Conservation (phyloP, 495 filamentous ascomycete genomes). For the Penicillium ucsense region DNA sequence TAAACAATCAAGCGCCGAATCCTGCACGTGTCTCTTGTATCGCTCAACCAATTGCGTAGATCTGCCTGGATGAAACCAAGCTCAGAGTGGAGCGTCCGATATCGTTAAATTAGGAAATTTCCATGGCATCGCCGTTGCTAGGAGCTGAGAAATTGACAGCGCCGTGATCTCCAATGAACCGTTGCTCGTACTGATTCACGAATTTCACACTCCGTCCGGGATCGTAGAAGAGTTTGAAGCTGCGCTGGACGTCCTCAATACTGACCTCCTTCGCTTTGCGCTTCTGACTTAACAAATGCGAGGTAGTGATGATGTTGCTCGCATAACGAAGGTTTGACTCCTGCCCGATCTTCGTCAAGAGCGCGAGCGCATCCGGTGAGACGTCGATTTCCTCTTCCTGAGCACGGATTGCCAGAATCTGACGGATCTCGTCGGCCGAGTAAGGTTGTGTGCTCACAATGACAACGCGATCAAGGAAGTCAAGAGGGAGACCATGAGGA, state of each 20-base stretch:
- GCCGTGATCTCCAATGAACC: conserved; percentile 83
- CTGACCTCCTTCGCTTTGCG: conserved; percentile 70
- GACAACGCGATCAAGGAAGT: conserved; percentile 91
- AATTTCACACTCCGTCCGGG: conserved; percentile 80
- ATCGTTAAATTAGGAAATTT: conserved; percentile 49
- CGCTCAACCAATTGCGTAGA: conserved; percentile 8
- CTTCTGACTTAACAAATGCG: conserved; percentile 71
- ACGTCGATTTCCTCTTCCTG: conserved; percentile 94
- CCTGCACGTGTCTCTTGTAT: conserved; percentile 15
- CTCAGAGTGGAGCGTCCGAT: conserved; percentile 16
- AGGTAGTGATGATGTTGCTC: conserved; percentile 91
- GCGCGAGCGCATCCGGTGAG: conserved; percentile 74
- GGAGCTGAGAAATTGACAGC: conserved; percentile 58
- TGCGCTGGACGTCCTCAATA: conserved; percentile 82
- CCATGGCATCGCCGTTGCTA: conserved; percentile 76
- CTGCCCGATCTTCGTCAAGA: conserved; percentile 90
- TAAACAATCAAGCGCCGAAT: conserved; percentile 8
- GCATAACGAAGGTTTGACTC: conserved; percentile 89
- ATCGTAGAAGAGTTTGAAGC: conserved; percentile 90
- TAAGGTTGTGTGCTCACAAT: conserved; percentile 97
- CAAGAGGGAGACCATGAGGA: conserved; percentile 87
- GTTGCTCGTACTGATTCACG: conserved; percentile 79
- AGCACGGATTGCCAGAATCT: conserved; percentile 83
- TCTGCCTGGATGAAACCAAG: conserved; percentile 14
- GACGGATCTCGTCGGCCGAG: conserved; percentile 69